Evolutionary conservation across 2,329 filamentous ascomycete species (phyloP).

Genomic region (Sphaerostilbella broomeana): DNA sequence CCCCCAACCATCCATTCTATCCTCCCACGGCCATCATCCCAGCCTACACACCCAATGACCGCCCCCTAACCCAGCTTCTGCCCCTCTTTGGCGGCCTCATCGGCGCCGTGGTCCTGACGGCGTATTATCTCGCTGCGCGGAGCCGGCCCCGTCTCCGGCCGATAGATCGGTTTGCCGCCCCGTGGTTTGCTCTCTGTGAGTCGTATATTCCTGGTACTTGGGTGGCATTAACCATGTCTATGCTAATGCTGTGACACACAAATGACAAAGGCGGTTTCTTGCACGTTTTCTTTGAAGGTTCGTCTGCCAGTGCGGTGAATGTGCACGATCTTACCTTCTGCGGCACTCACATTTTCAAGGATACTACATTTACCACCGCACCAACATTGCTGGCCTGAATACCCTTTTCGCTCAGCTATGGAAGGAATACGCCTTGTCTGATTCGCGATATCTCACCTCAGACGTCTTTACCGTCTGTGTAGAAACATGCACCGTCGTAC

Average conservation of each 20-base stretch:
- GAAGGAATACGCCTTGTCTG: conserved; percentile 86
- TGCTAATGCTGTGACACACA: background rate
- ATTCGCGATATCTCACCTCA: conserved; percentile 77
- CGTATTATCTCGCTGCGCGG: conserved; percentile 21
- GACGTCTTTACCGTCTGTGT: conserved; percentile 83
- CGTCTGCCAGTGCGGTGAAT: conserved; percentile 5
- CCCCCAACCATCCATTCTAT: conserved; percentile 42
- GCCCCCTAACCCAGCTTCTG: conserved; percentile 33
- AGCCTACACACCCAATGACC: conserved; percentile 39
- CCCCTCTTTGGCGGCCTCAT: conserved; percentile 30
- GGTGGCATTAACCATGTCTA: no score
- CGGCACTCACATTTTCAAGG: conserved; percentile 33
- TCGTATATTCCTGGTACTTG: conserved; percentile 7
- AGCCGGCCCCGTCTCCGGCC: conserved; percentile 18
- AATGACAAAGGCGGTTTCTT: conserved; percentile 51
- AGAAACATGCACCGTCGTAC: conserved; percentile 72
- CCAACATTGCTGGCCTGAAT: conserved; percentile 57
- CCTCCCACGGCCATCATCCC: conserved; percentile 38
- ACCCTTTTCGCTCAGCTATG: conserved; percentile 77
- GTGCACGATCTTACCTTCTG: background rate
- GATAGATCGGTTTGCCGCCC: conserved; percentile 37
- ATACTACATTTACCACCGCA: conserved; percentile 70
- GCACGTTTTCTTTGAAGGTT: conserved; percentile 77
- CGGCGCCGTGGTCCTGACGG: conserved; percentile 28
- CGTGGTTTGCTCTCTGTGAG: conserved; percentile 53